Evolutionary conservation across 768 basidiomycete species (phyloP), one percentile per base, ranked within the genome.

Genomic region (Pholiota conissans): DNA sequence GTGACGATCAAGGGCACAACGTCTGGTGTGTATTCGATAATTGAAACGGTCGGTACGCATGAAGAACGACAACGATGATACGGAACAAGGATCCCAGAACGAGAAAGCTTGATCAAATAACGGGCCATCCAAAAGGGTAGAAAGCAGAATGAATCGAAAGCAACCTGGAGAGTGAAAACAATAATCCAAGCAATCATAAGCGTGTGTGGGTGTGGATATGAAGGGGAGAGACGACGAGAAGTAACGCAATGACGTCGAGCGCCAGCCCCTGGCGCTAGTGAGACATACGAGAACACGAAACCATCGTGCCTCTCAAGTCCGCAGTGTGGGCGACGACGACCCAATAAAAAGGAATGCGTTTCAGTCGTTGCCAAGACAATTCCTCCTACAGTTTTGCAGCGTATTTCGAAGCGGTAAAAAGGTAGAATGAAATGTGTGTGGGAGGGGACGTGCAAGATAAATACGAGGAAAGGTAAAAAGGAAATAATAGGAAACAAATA

Each of bases 401-500:
- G 46, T 45, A 42, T 47, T 51, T 56, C 56, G n/a, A n/a, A n/a
- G n/a, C n/a, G n/a, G n/a, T n/a, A n/a, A n/a, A 56, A 55, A 40
- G 60, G 48, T 53, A 50, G 55, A 40, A 52, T 35, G 28, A 45
- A 48, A 30, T 29, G 35, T 18, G 16, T 22, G 48, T 49, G 46
- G 34, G 47, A 11, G 39, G 55, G n/a, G n/a, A n/a, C n/a, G n/a
- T n/a, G 32, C 45, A 49, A 45, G 59, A 60, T 56, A 56, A 53
- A 60, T 61, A 61, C 28, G 50, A n/a, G n/a, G n/a, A n/a, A n/a
- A 46, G 10, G 56, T 60, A 56, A 52, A 52, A 52, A 60, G 24
- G 52, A n/a, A n/a, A n/a, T n/a, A 58, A 53, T 35, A 59, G 54
- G 34, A 58, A 47, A 47, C 28, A 49, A 47, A 40, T 46, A 56